These are phyloP conservation scores for Tricholomella constricta DNA, from an alignment of 768 basidiomycete species.

Conservation along the genomic window DNA sequence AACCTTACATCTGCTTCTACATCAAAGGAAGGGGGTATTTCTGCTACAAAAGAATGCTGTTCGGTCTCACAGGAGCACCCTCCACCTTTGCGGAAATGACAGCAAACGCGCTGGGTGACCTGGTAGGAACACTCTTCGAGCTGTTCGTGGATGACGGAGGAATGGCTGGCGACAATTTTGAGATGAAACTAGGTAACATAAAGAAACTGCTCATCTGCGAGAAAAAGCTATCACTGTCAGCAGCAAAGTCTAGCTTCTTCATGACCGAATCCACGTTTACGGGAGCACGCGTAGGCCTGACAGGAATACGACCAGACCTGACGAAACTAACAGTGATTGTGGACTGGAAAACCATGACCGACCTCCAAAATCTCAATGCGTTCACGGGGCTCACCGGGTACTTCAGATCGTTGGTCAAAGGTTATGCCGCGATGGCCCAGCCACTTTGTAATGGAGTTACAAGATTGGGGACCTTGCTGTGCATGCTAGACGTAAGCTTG, in stretches of 20 bases:
- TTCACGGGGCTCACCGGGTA: slow-evolving; percentile 23
- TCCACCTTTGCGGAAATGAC: no score
- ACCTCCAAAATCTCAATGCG: slow-evolving; percentile 29
- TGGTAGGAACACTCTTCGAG: slow-evolving; percentile 29
- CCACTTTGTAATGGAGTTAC: no score
- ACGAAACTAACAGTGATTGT: slow-evolving; percentile 39
- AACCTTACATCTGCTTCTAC: slow-evolving; percentile 32
- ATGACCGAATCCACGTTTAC: slow-evolving; percentile 37
- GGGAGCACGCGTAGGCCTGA: slow-evolving; percentile 30
- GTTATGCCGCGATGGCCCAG: slow-evolving; percentile 31
- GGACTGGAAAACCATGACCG: slow-evolving; percentile 29
- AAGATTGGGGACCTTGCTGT: no score
- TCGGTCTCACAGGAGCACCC: slow-evolving; percentile 40
- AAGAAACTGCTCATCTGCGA: slow-evolving; percentile 26
- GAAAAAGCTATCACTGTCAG: slow-evolving; percentile 1
- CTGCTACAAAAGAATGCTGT: slow-evolving; percentile 2
- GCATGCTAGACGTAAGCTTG: no score
- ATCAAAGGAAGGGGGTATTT: no score
- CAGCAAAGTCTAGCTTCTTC: slow-evolving; percentile 27
- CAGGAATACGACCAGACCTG: slow-evolving; percentile 35
- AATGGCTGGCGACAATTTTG: slow-evolving; percentile 31
- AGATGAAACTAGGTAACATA: slow-evolving; percentile 21
- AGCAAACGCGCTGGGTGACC: slow-evolving; percentile 23
- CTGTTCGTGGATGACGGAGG: slow-evolving; percentile 43
- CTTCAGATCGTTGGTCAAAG: no score